Evolutionary conservation across 2,329 filamentous ascomycete genomes (phyloP), one percentile per base, ranked within the genome.

Genomic region (Alternaria hordeiaustralica): DNA sequence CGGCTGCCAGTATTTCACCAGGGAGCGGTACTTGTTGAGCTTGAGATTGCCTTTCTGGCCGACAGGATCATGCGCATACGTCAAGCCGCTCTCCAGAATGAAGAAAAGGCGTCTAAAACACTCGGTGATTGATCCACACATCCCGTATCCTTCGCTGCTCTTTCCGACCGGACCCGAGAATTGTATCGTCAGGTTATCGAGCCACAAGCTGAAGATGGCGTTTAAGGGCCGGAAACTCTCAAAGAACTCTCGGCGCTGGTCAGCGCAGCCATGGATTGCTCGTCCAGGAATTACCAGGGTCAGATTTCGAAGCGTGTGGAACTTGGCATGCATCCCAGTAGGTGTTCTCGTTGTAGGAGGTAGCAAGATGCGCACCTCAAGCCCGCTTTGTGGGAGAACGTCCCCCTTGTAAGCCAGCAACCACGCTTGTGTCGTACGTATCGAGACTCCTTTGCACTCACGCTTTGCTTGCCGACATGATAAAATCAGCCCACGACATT

Each of bases 141-240:
- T 13, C 7, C n/a, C 25, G 18, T n/a, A 3, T 36, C 15, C 15
- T 57, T 18, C 25, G 18, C 9, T 13, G 8, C 26, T 23, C 9
- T 2, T 51, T 51, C 20, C 18, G 4, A 50, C 13, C 8, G 55
- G 30, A 4, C 55, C 55, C 18, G 28, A 50, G 30, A 51, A 51
- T 23, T 44, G 45, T n/a, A 58, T 51, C 23, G 33, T 43, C 2
- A 51, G n/a, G 23, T 23, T 51, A 18, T 58, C 55, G 13, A 58
- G 23, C 45, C 45, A 58, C n/a, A 58, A 50, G 45, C 45, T 23
- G 30, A 58, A 58, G 30, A 58, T 58, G 15, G 45, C 55, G n/a
- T 58, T 58, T 6, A 58, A 50, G 21, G 45, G 30, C 8, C 55
- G 45, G 21, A 58, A 13, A n/a, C 12, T 43, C 23, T 50, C 30